A percentile compares a stretch with the other conserved stretches of the same genome.
phyloP scores from a whole-genome alignment of 2,329 filamentous ascomycete species.

The Hymenoscyphus infarciens region DNA sequence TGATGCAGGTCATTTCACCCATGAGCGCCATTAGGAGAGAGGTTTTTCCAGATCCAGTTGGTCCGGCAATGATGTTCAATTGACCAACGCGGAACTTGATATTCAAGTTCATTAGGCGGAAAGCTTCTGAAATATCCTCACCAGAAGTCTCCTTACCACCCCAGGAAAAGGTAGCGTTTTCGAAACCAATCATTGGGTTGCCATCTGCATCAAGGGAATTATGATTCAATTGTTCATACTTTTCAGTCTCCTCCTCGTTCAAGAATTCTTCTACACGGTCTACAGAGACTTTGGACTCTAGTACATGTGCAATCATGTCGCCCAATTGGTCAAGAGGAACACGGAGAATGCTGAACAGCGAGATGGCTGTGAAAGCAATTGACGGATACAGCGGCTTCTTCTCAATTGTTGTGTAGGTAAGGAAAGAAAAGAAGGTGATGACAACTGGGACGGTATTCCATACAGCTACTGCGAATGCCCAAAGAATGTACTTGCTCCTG shows the following conservation, averaged over 20 bases:
- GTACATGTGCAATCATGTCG: conserved; percentile 97
- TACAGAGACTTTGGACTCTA: conserved; percentile 94
- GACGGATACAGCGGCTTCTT: conserved; percentile 87
- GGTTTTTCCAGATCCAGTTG: conserved; percentile 93
- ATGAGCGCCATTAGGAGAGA: conserved; percentile 93
- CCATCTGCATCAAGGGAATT: conserved; percentile 67
- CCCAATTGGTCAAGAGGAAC: conserved; percentile 93
- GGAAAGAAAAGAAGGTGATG: conserved; percentile 95
- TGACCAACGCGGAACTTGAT: conserved; percentile 80
- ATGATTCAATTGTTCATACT: conserved; percentile 78
- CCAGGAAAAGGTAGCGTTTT: conserved; percentile 85
- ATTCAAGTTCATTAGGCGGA: conserved; percentile 79
- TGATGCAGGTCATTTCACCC: conserved; percentile 87
- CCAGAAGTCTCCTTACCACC: conserved; percentile 63
- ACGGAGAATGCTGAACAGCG: conserved; percentile 88
- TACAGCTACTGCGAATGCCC: conserved; percentile 85
- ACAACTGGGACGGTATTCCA: conserved; percentile 96
- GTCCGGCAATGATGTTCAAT: conserved; percentile 88
- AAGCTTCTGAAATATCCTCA: conserved; percentile 64
- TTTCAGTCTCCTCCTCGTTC: conserved; percentile 90
- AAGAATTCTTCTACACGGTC: conserved; percentile 95
- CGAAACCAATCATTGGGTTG: conserved; percentile 76
- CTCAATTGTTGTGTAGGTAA: conserved; percentile 88
- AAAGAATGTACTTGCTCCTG: conserved; percentile 80
- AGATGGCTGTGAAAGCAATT: conserved; percentile 91